A percentile compares a stretch with the other conserved stretches of the same genome.
phyloP scores from a whole-genome alignment of 2,329 filamentous ascomycete genomes.

The Ophiostoma triangulosporum region DNA sequence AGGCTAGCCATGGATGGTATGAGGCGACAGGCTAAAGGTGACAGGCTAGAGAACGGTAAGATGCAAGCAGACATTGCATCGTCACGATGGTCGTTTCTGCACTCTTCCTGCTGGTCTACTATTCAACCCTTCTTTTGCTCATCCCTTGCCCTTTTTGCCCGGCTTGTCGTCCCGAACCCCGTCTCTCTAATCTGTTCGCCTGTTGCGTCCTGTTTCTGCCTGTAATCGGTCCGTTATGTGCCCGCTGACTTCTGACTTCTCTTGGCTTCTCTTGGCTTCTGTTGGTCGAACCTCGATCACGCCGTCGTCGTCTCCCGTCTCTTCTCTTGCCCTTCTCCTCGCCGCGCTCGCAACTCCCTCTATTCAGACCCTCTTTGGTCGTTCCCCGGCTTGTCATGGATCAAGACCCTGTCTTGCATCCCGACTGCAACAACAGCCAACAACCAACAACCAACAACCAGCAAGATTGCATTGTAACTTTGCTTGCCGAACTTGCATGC shows the following conservation, averaged over 20 bases:
- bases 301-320: too few species aligned
- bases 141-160: not conserved
- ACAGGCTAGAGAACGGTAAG: not conserved
- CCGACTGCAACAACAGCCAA: not conserved
- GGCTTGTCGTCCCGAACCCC: too few species aligned
- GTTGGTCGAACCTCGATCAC: too few species aligned
- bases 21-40: too few species aligned
- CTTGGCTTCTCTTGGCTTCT: too few species aligned
- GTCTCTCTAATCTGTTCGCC: too few species aligned
- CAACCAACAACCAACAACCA: not conserved
- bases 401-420: not conserved
- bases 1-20: too few species aligned
- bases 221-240: too few species aligned
- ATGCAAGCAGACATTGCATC: not conserved
- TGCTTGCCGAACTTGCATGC: not conserved
- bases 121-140: not conserved
- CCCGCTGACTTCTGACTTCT: too few species aligned
- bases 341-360: not conserved
- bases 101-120: not conserved
- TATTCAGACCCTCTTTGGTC: not conserved
- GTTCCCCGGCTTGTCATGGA: not conserved
- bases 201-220: not conserved
- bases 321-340: not conserved
- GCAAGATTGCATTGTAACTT: too few species aligned
- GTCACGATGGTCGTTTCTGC: not conserved